A percentile compares a stretch with the other conserved stretches of the same genome.
These are phyloP conservation scores for Botryotinia globosa DNA, from an alignment of 2,329 filamentous ascomycete genomes.

Conservation along the genomic window DNA sequence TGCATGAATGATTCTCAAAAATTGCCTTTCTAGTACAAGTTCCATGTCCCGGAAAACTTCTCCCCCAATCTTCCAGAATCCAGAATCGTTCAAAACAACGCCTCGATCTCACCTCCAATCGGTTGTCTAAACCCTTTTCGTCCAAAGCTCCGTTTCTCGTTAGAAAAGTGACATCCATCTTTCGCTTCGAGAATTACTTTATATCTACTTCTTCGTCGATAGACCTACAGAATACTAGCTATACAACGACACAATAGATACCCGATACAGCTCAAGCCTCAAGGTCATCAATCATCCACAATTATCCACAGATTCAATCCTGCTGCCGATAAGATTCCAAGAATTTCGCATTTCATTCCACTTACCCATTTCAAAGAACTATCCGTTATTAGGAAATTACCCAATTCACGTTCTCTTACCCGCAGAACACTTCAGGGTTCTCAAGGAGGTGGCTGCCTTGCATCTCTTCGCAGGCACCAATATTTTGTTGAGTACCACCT, in stretches of 20 bases:
- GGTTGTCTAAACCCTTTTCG: conserved; percentile 5
- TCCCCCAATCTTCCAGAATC: neutral
- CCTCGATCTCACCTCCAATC: conserved; percentile 1
- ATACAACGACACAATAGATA: neutral
- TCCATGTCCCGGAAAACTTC: neutral
- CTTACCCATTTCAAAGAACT: neutral
- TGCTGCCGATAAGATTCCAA: neutral
- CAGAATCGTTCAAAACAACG: conserved; percentile 2
- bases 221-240: neutral
- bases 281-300: neutral
- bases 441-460: conserved; percentile 11
- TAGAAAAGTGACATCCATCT: neutral
- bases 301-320: neutral
- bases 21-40: neutral
- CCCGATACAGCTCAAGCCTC: neutral
- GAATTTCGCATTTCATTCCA: neutral
- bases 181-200: conserved; percentile 3
- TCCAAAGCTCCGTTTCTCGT: neutral
- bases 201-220: conserved; percentile 3
- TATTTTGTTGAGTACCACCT: conserved; percentile 1
- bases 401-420: neutral
- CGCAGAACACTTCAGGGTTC: neutral
- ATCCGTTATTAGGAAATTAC: neutral
- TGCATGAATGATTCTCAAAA: neutral
- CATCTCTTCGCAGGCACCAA: conserved; percentile 14